A percentile compares a stretch with the other conserved stretches of the same genome.
phyloP scores from a whole-genome alignment of 2,329 filamentous ascomycete species.

The Hymenoscyphus fraxineus region DNA sequence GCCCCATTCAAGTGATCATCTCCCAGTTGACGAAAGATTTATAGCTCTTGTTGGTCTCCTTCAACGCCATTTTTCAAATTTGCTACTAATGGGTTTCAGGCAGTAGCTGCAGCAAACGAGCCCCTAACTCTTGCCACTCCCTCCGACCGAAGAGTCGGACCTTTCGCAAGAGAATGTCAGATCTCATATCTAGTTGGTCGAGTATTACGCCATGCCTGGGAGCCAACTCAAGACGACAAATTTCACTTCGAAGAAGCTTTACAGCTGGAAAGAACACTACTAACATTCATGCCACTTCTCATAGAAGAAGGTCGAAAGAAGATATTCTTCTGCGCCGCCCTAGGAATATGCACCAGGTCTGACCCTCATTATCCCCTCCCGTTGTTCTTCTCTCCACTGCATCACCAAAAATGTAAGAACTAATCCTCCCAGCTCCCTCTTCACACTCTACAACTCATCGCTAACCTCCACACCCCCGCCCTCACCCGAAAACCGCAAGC shows the following conservation, averaged over 20 bases:
- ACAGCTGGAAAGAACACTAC: constrained; percentile 13
- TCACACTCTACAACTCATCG: constrained; percentile 2
- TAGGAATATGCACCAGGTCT: constrained; percentile 15
- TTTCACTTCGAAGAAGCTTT: constrained; percentile 10
- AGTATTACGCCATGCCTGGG: constrained; percentile 12
- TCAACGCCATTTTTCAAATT: neutral
- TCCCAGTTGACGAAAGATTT: constrained; percentile 11
- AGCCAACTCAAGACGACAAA: constrained; percentile 6
- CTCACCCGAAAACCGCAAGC: neutral
- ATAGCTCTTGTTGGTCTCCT: neutral
- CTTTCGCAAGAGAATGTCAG: constrained; percentile 17
- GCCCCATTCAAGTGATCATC: constrained; percentile 8
- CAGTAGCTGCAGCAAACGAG: neutral
- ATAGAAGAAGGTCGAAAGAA: constrained; percentile 8
- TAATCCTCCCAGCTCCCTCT: constrained; percentile 7
- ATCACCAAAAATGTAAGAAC: no score
- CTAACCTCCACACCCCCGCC: neutral
- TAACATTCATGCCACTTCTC: constrained; percentile 11
- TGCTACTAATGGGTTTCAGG: neutral
- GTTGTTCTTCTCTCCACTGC: no score
- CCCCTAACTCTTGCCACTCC: constrained; percentile 6
- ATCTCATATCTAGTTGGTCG: constrained; percentile 12
- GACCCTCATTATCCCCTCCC: no score
- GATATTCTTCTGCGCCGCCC: constrained; percentile 6
- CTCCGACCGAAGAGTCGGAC: constrained; percentile 8